Evolutionary conservation across 2,329 filamentous ascomycete genomes (phyloP), one percentile per base, ranked within the genome.

Genomic region (Helotiales sp.): DNA sequence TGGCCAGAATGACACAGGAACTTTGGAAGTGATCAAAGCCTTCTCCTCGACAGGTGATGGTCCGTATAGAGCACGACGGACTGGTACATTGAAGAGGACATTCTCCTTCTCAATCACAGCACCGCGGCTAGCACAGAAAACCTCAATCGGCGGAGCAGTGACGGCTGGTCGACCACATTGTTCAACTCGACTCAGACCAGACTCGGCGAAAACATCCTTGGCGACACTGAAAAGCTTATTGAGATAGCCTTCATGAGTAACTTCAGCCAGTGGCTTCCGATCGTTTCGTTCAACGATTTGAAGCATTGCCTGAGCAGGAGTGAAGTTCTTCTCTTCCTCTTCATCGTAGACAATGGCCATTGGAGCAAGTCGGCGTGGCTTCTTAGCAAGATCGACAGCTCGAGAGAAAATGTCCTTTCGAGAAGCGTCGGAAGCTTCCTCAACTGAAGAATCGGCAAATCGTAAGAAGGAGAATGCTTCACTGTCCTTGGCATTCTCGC

Each of bases 401-500:
- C 94, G 91, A 63, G 91, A 84, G 73, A 97, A 92, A 1, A 96
- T 72, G 67, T 90, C 89, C 62, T 85, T 83, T 72, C 89, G 91
- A 3, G 91, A 91, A 34, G 89, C 86, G 63, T 85, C 83, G 66
- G 90, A 91, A 1, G 88, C 89, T 70, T 98, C 94, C 10, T 85
- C 84, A 1, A 89, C 82, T 15, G 93, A 96, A 0, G 86, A 83
- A 73, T 97, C 93, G 3, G 91, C 87, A 75, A 99, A 97, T 4
- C 93, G 89, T 67, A 98, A 84, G 89, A 93, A 99, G 0, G 94
- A 95, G 79, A 98, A 98, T 1, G 89, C 86, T 15, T 88, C 86
- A 59, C 86, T 83, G 0, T 86, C 84, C 24, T 84, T 82, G 11
- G 85, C 79, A 71, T 88, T 93, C 57, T 87, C 82, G 13, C 85